These are phyloP conservation scores for Pythium grandisporangium DNA, from an alignment of 352 stramenopile genomes.

Conservation along the genomic window DNA sequence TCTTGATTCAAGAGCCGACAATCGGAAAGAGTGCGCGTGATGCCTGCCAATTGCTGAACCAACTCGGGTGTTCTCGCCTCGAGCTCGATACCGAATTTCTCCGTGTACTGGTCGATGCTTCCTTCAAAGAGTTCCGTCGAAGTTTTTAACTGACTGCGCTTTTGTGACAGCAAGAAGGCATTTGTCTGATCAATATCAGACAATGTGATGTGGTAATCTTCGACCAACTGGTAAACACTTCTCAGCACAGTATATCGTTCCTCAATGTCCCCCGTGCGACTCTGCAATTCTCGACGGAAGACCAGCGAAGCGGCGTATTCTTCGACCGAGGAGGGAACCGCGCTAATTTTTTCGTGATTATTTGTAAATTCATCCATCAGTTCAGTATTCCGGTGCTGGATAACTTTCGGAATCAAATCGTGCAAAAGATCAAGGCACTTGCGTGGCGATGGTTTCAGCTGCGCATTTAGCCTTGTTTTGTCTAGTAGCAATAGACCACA, in stretches of 20 bases:
- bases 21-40: constrained; percentile 27
- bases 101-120: constrained; percentile 58
- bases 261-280: constrained; percentile 30
- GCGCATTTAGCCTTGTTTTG: constrained; percentile 37
- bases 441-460: constrained; percentile 55
- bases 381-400: constrained; percentile 44
- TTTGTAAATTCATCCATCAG: constrained; percentile 42
- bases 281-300: constrained; percentile 47
- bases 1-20: constrained; percentile 34
- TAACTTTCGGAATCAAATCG: constrained; percentile 40
- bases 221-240: constrained; percentile 48
- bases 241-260: constrained; percentile 45
- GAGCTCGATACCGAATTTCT: constrained; percentile 69
- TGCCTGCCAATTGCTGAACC: constrained; percentile 14
- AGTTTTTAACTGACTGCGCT: constrained; percentile 56
- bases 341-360: constrained; percentile 57
- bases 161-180: constrained; percentile 64
- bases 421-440: constrained; percentile 55
- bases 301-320: constrained; percentile 54
- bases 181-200: constrained; percentile 65
- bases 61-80: constrained; percentile 42
- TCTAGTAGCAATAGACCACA: constrained; percentile 58
- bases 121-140: constrained; percentile 74
- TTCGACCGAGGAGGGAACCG: constrained; percentile 60
- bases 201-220: constrained; percentile 63